Conservation (phyloP, 345 rosid species). For the Physaria fendleri region DNA sequence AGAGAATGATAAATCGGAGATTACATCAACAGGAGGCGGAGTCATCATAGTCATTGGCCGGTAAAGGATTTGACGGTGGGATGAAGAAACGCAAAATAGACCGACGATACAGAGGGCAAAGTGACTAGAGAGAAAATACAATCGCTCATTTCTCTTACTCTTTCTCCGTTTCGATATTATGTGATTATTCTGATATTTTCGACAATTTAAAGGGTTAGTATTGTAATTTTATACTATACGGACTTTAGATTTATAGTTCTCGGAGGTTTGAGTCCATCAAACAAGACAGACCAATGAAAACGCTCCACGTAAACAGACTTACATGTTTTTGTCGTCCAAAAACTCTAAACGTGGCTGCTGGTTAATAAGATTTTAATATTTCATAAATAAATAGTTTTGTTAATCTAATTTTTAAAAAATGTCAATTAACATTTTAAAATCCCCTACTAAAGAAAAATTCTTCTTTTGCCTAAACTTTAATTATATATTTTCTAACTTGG, state of each 20-base stretch:
- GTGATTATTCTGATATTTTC: conserved; percentile 20
- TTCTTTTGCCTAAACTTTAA: not conserved
- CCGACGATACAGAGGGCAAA: conserved; percentile 25
- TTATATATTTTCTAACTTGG: not conserved
- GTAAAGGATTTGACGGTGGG: conserved; percentile 21
- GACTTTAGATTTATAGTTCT: conserved; percentile 29
- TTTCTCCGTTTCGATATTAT: conserved; percentile 24
- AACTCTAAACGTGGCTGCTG: conserved; percentile 21
- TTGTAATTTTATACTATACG: not conserved
- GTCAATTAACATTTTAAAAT: too few relatives aligned
- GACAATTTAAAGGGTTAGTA: conserved; percentile 3
- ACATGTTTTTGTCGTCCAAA: conserved; percentile 14
- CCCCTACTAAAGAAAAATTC: not conserved
- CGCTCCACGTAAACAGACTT: conserved; percentile 13
- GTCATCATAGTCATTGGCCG: conserved; percentile 59
- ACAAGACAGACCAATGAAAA: conserved; percentile 23
- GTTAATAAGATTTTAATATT: too few relatives aligned
- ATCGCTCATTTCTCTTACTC: conserved; percentile 23
- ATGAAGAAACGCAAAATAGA: conserved; percentile 12
- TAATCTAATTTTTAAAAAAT: too few relatives aligned
- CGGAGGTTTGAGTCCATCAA: conserved; percentile 19
- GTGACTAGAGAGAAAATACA: conserved; percentile 24
- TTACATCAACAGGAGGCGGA: conserved; percentile 58
- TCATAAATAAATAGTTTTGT: not conserved
- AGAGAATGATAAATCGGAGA: conserved; percentile 5